These are phyloP conservation scores for Hymenochaete sp. DNA, from an alignment of 1,284 basidiomycete species.

Conservation along the genomic window DNA sequence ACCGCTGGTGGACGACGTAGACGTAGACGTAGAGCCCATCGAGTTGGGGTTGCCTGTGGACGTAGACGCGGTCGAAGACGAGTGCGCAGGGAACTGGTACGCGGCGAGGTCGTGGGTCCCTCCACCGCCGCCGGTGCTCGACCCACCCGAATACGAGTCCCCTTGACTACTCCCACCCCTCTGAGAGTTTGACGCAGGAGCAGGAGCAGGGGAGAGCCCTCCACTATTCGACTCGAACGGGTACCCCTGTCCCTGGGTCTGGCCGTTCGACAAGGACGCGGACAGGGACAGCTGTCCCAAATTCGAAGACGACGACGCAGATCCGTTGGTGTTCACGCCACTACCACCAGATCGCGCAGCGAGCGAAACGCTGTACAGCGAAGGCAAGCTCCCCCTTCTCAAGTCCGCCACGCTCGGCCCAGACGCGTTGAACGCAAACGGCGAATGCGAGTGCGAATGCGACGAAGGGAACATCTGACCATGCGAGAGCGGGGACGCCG, in stretches of 20 bases:
- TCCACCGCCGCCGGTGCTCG: too few species aligned
- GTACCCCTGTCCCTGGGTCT: background rate
- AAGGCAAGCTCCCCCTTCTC: constrained; percentile 57
- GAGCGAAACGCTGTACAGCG: constrained; percentile 42
- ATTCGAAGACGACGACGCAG: constrained; percentile 22
- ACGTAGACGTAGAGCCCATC: constrained; percentile 1
- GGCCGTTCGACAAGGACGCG: too few species aligned
- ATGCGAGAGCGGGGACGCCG: too few species aligned
- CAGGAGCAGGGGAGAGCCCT: too few species aligned
- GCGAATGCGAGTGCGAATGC: too few species aligned
- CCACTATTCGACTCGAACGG: too few species aligned
- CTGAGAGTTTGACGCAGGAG: too few species aligned
- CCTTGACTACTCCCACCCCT: too few species aligned
- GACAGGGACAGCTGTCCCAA: background rate
- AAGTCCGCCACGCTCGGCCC: constrained; percentile 28
- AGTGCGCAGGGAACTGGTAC: constrained; percentile 14
- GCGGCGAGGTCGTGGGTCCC: background rate
- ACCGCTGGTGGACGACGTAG: background rate
- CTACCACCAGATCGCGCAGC: constrained; percentile 27
- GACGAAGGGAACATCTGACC: too few species aligned
- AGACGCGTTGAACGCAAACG: too few species aligned
- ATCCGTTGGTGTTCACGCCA: too few species aligned
- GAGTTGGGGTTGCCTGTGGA: background rate
- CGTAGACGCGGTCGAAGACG: background rate
- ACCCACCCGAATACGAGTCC: too few species aligned